These are phyloP conservation scores for Populus simonii DNA, from an alignment of 345 rosid genomes.

Conservation along the genomic window DNA sequence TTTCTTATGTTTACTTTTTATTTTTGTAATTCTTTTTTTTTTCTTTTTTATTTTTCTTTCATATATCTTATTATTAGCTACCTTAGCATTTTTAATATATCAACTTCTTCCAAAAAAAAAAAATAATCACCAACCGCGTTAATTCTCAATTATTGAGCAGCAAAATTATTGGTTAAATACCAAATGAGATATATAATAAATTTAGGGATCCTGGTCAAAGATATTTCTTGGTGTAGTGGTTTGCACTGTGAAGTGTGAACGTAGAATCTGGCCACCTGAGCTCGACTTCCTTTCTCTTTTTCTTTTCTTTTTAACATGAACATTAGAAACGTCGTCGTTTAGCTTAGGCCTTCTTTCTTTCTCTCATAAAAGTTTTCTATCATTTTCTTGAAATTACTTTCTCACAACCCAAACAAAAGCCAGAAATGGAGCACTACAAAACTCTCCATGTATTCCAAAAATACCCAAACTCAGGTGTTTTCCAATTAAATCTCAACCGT, in stretches of 20 bases:
- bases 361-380: not conserved
- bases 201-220: rapidly evolving
- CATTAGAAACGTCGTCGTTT: not conserved
- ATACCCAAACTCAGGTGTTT: conserved; percentile 41
- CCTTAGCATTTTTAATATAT: too few species aligned
- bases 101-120: too few species aligned
- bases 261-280: conserved; percentile 99
- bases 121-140: not conserved
- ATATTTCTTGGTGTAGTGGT: conserved; percentile 99
- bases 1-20: too few species aligned
- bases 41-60: too few species aligned
- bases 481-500: conserved; percentile 56
- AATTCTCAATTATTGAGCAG: not conserved
- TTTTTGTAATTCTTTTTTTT: too few species aligned
- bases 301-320: too few species aligned
- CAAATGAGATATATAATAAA: rapidly evolving
- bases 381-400: not conserved
- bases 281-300: conserved; percentile 49
- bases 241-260: conserved; percentile 99
- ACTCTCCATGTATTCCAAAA: conserved; percentile 43
- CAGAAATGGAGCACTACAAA: conserved; percentile 40
- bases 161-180: not conserved
- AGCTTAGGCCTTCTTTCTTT: not conserved
- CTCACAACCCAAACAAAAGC: not conserved
- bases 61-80: too few species aligned